phyloP scores from a whole-genome alignment of 805 yeast species.

The Lipomyces spencermartinsiae region DNA sequence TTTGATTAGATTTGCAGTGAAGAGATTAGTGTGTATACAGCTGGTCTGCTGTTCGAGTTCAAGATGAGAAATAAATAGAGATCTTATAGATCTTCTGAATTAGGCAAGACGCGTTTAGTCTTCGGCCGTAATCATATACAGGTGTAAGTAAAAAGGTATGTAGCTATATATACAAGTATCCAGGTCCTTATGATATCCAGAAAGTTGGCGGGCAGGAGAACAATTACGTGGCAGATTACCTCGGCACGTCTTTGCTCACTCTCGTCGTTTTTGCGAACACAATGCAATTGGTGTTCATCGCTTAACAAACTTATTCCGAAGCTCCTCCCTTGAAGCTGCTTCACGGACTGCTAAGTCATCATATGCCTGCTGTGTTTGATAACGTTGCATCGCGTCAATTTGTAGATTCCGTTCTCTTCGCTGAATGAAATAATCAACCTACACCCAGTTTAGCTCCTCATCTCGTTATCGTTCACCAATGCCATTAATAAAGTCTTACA shows the following conservation, averaged over 20 bases:
- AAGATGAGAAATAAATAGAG: too few species aligned
- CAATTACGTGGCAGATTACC: too few species aligned
- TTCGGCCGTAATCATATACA: background rate
- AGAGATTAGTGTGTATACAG: too few species aligned
- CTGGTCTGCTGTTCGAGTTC: too few species aligned
- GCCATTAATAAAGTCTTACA: background rate
- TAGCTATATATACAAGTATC: background rate
- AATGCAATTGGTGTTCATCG: background rate
- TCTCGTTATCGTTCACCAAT: background rate
- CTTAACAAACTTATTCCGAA: background rate
- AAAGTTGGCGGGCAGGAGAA: background rate
- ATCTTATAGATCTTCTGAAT: too few species aligned
- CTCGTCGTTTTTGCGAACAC: background rate
- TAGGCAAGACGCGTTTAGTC: background rate
- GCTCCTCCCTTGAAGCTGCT: background rate
- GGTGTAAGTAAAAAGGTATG: background rate
- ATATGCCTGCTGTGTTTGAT: conserved; percentile 3
- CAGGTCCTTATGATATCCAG: background rate
- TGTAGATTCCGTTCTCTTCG: conserved; percentile 18
- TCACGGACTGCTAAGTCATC: background rate
- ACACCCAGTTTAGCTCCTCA: background rate
- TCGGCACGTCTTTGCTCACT: too few species aligned
- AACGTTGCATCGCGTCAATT: conserved; percentile 8
- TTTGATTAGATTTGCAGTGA: too few species aligned
- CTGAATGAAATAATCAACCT: conserved; percentile 28